These are phyloP conservation scores for Candida pseudofarinosa DNA, from an alignment of 805 yeast species.

Conservation along the genomic window DNA sequence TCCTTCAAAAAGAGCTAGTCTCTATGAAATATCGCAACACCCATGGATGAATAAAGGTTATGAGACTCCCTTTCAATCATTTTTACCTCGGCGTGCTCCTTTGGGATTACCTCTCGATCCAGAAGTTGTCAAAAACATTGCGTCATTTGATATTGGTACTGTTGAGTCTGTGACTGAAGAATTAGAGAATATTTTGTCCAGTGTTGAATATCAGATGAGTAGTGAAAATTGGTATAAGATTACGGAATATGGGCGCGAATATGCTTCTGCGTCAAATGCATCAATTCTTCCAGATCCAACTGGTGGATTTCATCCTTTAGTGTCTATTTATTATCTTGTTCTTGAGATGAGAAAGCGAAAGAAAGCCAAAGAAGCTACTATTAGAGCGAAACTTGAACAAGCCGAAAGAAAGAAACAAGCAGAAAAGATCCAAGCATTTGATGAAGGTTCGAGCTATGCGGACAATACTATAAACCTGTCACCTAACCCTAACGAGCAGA, in stretches of 20 bases:
- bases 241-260: slow-evolving; percentile 33
- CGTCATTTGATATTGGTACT: slow-evolving; percentile 74
- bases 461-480: background rate
- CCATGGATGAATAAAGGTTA: slow-evolving; percentile 95
- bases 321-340: slow-evolving; percentile 82
- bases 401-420: slow-evolving; percentile 12
- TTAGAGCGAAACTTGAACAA: slow-evolving; percentile 25
- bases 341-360: slow-evolving; percentile 78
- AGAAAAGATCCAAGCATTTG: slow-evolving; percentile 7
- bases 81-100: slow-evolving; percentile 77
- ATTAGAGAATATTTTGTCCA: slow-evolving; percentile 53
- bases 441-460: background rate
- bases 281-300: slow-evolving; percentile 68
- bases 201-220: slow-evolving; percentile 63
- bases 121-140: slow-evolving; percentile 68
- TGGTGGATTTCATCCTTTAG: slow-evolving; percentile 78
- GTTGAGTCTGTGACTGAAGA: slow-evolving; percentile 54
- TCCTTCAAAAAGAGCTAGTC: slow-evolving; percentile 72
- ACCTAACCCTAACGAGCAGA: background rate
- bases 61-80: slow-evolving; percentile 65
- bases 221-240: slow-evolving; percentile 57
- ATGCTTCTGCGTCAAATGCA: slow-evolving; percentile 30
- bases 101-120: slow-evolving; percentile 64
- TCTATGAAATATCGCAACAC: slow-evolving; percentile 76
- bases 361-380: slow-evolving; percentile 51